phyloP scores from a whole-genome alignment of 257 asterid genomes.

The Fraxinus americana region DNA sequence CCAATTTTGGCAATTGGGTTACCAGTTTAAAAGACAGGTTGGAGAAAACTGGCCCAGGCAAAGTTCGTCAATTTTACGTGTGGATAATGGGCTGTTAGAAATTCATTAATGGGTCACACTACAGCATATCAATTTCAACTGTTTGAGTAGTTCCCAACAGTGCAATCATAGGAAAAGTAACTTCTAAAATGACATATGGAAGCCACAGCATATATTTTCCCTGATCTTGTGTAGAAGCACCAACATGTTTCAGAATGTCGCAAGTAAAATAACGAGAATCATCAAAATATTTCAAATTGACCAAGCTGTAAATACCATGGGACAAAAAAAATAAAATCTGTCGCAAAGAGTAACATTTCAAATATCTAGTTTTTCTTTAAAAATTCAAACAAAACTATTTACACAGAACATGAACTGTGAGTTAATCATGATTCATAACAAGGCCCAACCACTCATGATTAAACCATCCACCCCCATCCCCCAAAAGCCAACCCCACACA shows the following conservation, averaged over 20 bases:
- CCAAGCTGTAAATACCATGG: not conserved
- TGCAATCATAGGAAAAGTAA: not conserved
- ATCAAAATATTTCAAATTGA: not conserved
- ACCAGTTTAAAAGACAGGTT: not conserved
- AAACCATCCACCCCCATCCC: not conserved
- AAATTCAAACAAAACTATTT: not conserved
- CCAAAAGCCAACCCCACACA: not conserved
- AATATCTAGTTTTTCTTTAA: not conserved
- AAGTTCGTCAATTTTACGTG: not conserved
- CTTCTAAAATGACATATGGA: not conserved
- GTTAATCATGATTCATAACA: slow-evolving; percentile 5
- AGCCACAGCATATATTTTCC: not conserved
- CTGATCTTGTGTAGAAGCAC: not conserved
- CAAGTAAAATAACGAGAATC: not conserved
- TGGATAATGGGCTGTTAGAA: not conserved
- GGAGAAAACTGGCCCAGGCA: not conserved
- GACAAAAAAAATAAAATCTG: not conserved
- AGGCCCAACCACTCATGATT: not conserved
- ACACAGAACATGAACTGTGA: slow-evolving; percentile 4
- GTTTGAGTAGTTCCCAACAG: not conserved
- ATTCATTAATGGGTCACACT: not conserved
- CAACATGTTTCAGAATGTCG: not conserved
- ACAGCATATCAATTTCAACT: not conserved
- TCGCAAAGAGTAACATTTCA: not conserved
- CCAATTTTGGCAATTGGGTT: not conserved